Conservation (phyloP, 768 basidiomycete genomes). For the Rhodosporidiobolus sp. region DNA sequence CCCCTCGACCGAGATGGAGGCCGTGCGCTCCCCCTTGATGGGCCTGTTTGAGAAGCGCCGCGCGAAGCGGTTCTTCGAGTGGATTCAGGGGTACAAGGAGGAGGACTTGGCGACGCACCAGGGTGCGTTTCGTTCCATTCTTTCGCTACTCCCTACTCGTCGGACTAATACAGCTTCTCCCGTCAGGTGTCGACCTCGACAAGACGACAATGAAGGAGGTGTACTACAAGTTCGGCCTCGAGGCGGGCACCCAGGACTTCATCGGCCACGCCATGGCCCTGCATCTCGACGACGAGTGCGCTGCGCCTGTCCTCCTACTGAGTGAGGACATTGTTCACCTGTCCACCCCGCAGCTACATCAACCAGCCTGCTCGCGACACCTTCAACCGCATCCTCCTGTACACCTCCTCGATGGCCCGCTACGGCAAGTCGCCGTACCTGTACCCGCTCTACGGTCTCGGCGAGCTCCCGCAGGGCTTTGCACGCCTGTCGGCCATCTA, state of each 20-base stretch:
- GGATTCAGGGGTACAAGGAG: constrained; percentile 90
- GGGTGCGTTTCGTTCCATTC: constrained; percentile 56
- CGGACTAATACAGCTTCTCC: background rate
- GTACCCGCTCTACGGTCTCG: constrained; percentile 96
- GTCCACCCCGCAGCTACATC: constrained; percentile 66
- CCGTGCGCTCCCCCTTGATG: constrained; percentile 90
- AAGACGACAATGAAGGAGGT: constrained; percentile 87
- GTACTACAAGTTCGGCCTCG: constrained; percentile 94
- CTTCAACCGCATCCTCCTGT: constrained; percentile 92
- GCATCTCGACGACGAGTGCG: constrained; percentile 94
- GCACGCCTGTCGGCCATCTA: constrained; percentile 97
- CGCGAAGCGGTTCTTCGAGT: constrained; percentile 98
- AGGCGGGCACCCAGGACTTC: constrained; percentile 97
- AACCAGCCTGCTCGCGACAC: constrained; percentile 82
- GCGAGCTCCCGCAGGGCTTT: constrained; percentile 97
- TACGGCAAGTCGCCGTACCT: constrained; percentile 99
- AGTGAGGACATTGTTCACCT: too few relatives aligned
- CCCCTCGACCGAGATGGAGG: constrained; percentile 95
- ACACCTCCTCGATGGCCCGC: constrained; percentile 97
- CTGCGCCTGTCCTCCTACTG: background rate
- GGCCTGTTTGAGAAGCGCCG: constrained; percentile 98
- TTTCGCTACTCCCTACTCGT: too few relatives aligned
- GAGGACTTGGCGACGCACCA: constrained; percentile 94
- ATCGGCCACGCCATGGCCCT: constrained; percentile 99
- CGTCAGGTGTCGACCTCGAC: constrained; percentile 80